These are phyloP conservation scores for Calonectria hongkongensis DNA, from an alignment of 2,329 filamentous ascomycete species.

Conservation along the genomic window DNA sequence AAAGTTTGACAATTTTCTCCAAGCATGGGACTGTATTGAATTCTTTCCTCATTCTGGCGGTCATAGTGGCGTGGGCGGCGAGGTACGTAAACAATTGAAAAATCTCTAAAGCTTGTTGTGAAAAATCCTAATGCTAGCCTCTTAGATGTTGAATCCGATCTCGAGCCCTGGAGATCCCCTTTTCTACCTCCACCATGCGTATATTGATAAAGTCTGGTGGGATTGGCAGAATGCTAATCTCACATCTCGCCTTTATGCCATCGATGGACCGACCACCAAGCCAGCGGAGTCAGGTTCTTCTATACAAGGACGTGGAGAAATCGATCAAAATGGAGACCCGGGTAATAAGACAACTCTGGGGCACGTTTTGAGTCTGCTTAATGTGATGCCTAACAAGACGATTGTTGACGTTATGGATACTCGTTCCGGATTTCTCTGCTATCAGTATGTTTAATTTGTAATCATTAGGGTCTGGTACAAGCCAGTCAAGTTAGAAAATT, in stretches of 20 bases:
- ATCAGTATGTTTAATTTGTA: neutral
- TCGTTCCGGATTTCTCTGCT: slow-evolving; percentile 5
- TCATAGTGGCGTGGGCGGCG: neutral
- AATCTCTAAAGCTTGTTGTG: too few relatives aligned
- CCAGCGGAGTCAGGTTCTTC: neutral
- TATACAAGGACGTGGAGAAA: neutral
- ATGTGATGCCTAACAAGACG: neutral
- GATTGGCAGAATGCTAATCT: slow-evolving; percentile 20
- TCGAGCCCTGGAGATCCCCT: slow-evolving; percentile 1
- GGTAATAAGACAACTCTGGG: slow-evolving; percentile 1
- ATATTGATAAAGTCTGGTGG: slow-evolving; percentile 8
- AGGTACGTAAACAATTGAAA: neutral
- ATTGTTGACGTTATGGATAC: slow-evolving; percentile 1
- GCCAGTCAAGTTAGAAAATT: too few relatives aligned
- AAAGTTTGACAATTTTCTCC: slow-evolving; percentile 2
- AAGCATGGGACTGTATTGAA: slow-evolving; percentile 14
- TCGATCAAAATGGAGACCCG: neutral
- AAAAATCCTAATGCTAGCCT: neutral
- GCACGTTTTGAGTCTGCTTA: neutral
- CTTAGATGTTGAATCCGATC: neutral
- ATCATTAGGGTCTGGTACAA: too few relatives aligned
- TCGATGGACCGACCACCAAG: neutral
- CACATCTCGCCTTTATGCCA: neutral
- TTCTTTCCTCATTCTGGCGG: slow-evolving; percentile 20
- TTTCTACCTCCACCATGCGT: slow-evolving; percentile 17